Conservation (phyloP, 1,284 basidiomycete genomes). For the Puccinia coronata region DNA sequence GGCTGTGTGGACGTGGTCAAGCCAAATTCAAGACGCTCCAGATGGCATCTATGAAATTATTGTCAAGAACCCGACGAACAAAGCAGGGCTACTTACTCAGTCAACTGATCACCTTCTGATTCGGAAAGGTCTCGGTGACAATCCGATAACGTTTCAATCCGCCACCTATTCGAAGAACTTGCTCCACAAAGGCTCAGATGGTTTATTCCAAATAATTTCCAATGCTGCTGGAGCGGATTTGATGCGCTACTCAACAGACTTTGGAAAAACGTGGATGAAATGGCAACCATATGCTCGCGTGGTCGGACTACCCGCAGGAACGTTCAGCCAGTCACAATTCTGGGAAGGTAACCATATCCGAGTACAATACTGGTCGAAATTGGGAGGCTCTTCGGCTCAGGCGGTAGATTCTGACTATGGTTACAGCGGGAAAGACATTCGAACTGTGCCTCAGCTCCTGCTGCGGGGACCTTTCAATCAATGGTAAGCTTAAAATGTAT, state of each 20-base stretch:
- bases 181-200: slow-evolving; percentile 65
- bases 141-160: slow-evolving; percentile 78
- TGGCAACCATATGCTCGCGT: slow-evolving; percentile 75
- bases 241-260: slow-evolving; percentile 81
- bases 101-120: slow-evolving; percentile 72
- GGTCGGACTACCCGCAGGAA: slow-evolving; percentile 67
- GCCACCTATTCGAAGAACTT: slow-evolving; percentile 72
- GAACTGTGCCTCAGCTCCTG: slow-evolving; percentile 80
- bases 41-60: slow-evolving; percentile 77
- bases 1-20: slow-evolving; percentile 68
- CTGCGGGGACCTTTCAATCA: slow-evolving; percentile 82
- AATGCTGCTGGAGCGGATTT: slow-evolving; percentile 79
- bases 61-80: slow-evolving; percentile 65
- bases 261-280: slow-evolving; percentile 76
- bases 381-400: slow-evolving; percentile 67
- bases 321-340: slow-evolving; percentile 66
- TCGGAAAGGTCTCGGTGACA: slow-evolving; percentile 72
- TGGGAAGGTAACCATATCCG: slow-evolving; percentile 82
- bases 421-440: slow-evolving; percentile 63
- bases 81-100: slow-evolving; percentile 63
- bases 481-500: slow-evolving; percentile 62
- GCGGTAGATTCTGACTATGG: slow-evolving; percentile 75
- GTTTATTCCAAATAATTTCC: slow-evolving; percentile 72
- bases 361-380: slow-evolving; percentile 80
- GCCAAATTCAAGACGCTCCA: slow-evolving; percentile 70